Base-by-base conservation (phyloP, 495 filamentous ascomycete genomes). In the Cenococcum geophilum region DNA sequence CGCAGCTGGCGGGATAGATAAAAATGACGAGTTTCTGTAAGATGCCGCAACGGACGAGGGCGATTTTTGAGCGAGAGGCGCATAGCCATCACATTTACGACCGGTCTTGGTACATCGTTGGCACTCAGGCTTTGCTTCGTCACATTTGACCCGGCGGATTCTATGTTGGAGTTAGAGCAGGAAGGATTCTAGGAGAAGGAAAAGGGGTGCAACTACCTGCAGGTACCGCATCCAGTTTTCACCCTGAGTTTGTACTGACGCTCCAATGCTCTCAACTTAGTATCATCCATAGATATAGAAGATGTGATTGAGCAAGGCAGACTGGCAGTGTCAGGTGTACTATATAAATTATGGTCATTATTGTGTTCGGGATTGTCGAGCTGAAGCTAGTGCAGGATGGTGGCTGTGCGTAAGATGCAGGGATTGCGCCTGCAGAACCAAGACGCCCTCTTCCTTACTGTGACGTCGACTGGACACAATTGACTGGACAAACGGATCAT, bases 121-220 rank as follows among this genome's bases (percentile, higher is more conserved):
- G 37, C 66, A 69, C 20, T 60, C 63, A 32, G 66, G 66, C 37
- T 66, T 69, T 14, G 63, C 58, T 55, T 69, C 66, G 55, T 69
- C 66, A 56, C 66, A 69, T 48, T 69, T 69, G 4, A 69, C 63
- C 8, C 66, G 66, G 12, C 66, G 62, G 20, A 62, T 59, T 53
- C 66, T 69, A 42, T 16, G 16, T 5, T 43, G 16, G 5, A 32
- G 56, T 68, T 32, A 63, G 37, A 27, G n/a, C n/a, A n/a, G 1
- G 4, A 43, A 36, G 11, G 18, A 56, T 0, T n/a, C 3, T 56
- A 16, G 12, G 8, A 52, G 49, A 18, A 14, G 10, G 54, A 18
- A 36, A 4, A 25, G 18, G 16, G 14, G 32, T 27, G 54, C 8
- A 40, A 37, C 5, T 40, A 56, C 54, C 54, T 34, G 54, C 54